Base-by-base conservation (phyloP, 2,329 filamentous ascomycete genomes). In the Apiospora marii region DNA sequence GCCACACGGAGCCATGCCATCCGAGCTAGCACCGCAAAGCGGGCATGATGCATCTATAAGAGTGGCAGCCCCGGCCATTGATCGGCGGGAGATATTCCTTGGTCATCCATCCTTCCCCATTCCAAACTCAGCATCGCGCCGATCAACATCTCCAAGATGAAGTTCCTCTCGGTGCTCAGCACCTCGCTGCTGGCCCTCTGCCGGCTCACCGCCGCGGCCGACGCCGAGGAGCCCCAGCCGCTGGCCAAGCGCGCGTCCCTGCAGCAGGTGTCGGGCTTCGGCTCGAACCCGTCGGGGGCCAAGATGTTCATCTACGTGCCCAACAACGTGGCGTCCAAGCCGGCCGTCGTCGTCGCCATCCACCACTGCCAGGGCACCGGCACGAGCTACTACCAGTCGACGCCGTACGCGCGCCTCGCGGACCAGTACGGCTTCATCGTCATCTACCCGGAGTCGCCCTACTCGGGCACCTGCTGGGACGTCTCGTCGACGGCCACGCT, bases 391-490 rank as follows among this genome's bases (percentile, higher is more conserved):
- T 88, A 85, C 82, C 76, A 74, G 19, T 81, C 81, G 53, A 86
- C 84, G 0, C 86, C 86, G 0, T 91, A 90, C 77, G 84, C 84
- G 19, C 76, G 77, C 51, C 80, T 83, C 5, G 80, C 82, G 14
- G 82, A 85, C 74, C 76, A 81, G 69, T 78, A 85, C 73, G 84
- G 84, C 53, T 84, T 84, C 74, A 81, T 85, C 41, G 84, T 88
- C 73, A 88, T 91, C 77, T 91, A 89, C 79, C 88, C 88, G 0
- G 83, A 85, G 75, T 86, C 85, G 2, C 87, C 87, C 0, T 85
- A 87, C 75, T 79, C 79, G n/a, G 87, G 82, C 16, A 81, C 80
- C 37, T 91, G 89, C 82, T 91, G 88, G 88, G 89, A 92, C 74
- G 89, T 91, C 3, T 85, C 85, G 19, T 87, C 85, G n/a, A 81